Conservation (phyloP, 495 filamentous ascomycete genomes). For the Annulohypoxylon maeteangense region DNA sequence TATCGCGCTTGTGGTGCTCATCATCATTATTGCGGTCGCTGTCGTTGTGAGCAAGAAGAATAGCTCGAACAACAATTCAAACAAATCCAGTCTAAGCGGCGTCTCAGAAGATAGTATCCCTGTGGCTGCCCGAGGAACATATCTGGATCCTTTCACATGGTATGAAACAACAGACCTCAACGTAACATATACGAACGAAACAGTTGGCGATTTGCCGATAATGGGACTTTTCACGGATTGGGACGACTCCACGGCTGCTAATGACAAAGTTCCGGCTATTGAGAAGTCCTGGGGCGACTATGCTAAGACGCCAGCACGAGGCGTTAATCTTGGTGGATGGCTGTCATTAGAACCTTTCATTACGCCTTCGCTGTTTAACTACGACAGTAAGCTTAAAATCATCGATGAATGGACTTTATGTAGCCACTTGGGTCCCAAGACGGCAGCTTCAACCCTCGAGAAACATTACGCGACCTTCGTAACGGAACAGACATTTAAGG, state of each 20-base stretch:
- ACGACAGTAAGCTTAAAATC: constrained; percentile 68
- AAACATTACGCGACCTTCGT: constrained; percentile 92
- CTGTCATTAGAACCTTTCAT: constrained; percentile 95
- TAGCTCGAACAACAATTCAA: constrained; percentile 45
- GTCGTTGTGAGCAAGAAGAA: constrained; percentile 77
- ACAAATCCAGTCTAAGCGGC: constrained; percentile 66
- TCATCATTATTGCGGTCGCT: constrained; percentile 80
- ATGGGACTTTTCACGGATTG: constrained; percentile 91
- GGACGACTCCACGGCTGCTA: constrained; percentile 84
- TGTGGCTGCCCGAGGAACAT: constrained; percentile 72
- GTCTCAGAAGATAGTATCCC: constrained; percentile 74
- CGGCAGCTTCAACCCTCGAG: constrained; percentile 74
- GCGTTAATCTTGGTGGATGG: constrained; percentile 96
- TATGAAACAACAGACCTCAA: constrained; percentile 93
- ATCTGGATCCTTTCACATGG: constrained; percentile 93
- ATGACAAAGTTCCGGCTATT: constrained; percentile 81
- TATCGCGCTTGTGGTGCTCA: constrained; percentile 65
- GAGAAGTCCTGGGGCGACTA: constrained; percentile 80
- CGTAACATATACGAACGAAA: constrained; percentile 87
- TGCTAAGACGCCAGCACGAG: constrained; percentile 79
- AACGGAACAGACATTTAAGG: constrained; percentile 80
- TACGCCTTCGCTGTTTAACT: constrained; percentile 89
- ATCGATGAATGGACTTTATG: constrained; percentile 91
- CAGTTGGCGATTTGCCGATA: constrained; percentile 82
- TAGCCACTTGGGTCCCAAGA: constrained; percentile 69